Evolutionary conservation across 1,139 yeast genomes (phyloP), one percentile per base, ranked within the genome.

Genomic region (Debaryomyces subglobosus): DNA sequence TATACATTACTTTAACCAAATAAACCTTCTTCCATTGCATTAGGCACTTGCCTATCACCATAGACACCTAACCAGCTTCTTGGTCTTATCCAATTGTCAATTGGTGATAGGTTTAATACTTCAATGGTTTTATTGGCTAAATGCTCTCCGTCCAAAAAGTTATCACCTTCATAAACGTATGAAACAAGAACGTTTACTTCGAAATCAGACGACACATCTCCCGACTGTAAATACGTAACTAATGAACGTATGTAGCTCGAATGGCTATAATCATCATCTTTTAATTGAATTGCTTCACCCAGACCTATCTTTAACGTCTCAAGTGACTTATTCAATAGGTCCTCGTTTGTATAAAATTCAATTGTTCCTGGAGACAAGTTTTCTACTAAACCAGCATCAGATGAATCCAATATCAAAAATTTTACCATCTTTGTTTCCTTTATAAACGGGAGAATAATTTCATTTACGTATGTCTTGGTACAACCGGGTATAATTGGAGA

Each of bases 161-260:
- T 92, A 65, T 91, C 97, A 27, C 98, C 97, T 64, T 92, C 97
- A 61, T 89, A 90, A 2, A 86, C 95, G 61, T 77, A 85, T 16
- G 82, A 72, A 16, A 74, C 73, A 35, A 78, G 53, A 1, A 71
- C 65, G 33, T 50, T 56, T 18, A 62, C 49, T 15, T 60, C 59
- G 23, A 58, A 44, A 37, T 48, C 52, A 8, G 56, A 45, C 4
- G 43, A 32, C 16, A 21, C 20, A 18, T 20, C 25, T 25, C 35
- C 43, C 10, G 49, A 18, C 42, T 29, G 35, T 27, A 48, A 39
- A 3, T 45, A 23, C 10, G 40, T 30, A n/a, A 49, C 43, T 34
- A 53, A 46, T 2, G 46, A 38, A 12, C 53, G 39, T 39, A 53
- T 51, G 47, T 48, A 53, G 34, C 33, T 44, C 13, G 53, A 60